Base-by-base conservation (phyloP, 805 yeast genomes). In the Candida nemodendra region DNA sequence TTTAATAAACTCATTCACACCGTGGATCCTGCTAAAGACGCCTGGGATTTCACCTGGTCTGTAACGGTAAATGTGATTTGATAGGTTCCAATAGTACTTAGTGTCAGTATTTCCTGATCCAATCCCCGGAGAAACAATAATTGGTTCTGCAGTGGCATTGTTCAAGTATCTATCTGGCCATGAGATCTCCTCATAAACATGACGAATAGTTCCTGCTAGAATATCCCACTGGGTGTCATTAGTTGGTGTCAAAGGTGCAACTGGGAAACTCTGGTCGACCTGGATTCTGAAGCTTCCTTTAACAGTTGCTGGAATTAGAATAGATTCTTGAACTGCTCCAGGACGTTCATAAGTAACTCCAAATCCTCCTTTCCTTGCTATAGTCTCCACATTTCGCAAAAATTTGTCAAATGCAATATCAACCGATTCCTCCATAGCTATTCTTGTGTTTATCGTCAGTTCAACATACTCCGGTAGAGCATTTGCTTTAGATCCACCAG, bases 41-140 rank as follows among this genome's bases (percentile, higher is more conserved):
- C 66, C 64, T 13, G 65, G 63, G 16, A 56, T 46, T 15, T 63
- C 58, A 23, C 72, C 74, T 1, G 47, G 79, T 32, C 71, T 66
- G 58, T 70, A 79, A 34, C 87, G 66, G 64, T 69, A 81, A 38
- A 81, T 78, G 50, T 79, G 70, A 14, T 63, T 53, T 2, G 82
- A 71, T 48, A 81, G 62, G 34, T 62, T 55, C 85, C 84, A 78
- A 58, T 78, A 81, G 51, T 69, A 66, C 34, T 65, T 61, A 4
- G 86, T 80, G 51, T 82, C 88, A 5, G 88, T 81, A 59, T 80
- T 81, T 8, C 81, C 87, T 2, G 83, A 68, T 65, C 77, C 74
- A 32, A 81, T 57, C 23, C 76, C 68, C 1, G 88, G 87, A 1
- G 84, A 70, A 9, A 78, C 74, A 27, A 73, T 50, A 12, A 71